Evolutionary conservation across 495 filamentous ascomycete species (phyloP).

Genomic region (Xylaria curta): DNA sequence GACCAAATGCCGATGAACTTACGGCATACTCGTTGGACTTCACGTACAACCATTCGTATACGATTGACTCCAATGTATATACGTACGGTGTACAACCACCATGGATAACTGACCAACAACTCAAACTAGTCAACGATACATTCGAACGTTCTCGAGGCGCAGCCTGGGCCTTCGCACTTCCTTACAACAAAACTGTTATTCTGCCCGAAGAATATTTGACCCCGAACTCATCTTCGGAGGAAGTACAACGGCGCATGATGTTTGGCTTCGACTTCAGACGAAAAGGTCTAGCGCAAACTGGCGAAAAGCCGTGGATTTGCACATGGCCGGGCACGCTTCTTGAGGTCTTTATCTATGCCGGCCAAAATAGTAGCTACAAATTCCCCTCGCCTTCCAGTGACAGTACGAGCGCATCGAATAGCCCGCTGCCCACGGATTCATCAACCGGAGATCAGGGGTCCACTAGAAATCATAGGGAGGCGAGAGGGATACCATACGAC

Average conservation of each 20-base stretch:
- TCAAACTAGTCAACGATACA: conserved; percentile 70
- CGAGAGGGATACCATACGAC: not conserved
- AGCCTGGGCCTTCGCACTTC: conserved; percentile 72
- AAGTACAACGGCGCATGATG: conserved; percentile 30
- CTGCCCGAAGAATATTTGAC: conserved; percentile 62
- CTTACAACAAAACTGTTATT: conserved; percentile 85
- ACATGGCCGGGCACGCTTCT: conserved; percentile 84
- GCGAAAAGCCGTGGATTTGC: conserved; percentile 85
- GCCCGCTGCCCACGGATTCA: not conserved
- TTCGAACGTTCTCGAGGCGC: conserved; percentile 68
- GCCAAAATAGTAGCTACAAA: conserved; percentile 57
- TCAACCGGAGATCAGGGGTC: not conserved
- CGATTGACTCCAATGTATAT: conserved; percentile 47
- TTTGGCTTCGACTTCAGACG: conserved; percentile 43
- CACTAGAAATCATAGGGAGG: not conserved
- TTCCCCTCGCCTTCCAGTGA: not conserved
- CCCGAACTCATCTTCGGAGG: conserved; percentile 18
- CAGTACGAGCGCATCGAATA: conserved; percentile 28
- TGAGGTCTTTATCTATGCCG: conserved; percentile 81
- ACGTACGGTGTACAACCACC: conserved; percentile 80
- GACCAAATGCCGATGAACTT: conserved; percentile 24
- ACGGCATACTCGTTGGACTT: conserved; percentile 45
- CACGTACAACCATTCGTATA: conserved; percentile 43
- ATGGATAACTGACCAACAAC: conserved; percentile 52
- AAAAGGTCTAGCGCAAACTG: conserved; percentile 59